Conservation (phyloP, 495 filamentous ascomycete genomes). For the Apodospora peruviana region DNA sequence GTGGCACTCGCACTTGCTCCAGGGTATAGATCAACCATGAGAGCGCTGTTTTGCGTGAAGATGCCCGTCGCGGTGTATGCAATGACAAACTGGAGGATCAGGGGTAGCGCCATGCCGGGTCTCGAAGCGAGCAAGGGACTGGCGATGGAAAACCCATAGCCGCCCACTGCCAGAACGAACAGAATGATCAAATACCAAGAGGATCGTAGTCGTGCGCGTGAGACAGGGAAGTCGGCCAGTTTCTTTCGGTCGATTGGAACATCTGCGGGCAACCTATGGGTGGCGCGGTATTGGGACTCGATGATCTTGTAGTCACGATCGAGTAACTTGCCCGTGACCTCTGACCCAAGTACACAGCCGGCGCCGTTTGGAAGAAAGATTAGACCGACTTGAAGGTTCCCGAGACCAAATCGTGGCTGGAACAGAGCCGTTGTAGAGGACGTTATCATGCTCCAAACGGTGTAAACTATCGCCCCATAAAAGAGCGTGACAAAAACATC, state of each 20-base stretch:
- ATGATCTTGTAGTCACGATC: conserved; percentile 21
- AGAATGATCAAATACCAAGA: conserved; percentile 24
- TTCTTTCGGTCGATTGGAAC: conserved; percentile 45
- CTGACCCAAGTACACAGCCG: conserved; percentile 19
- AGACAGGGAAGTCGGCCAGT: conserved; percentile 56
- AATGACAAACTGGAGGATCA: conserved; percentile 46
- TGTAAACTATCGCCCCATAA: conserved; percentile 36
- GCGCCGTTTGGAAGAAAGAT: conserved; percentile 25
- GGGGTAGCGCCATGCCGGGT: conserved; percentile 29
- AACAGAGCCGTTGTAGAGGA: conserved; percentile 33
- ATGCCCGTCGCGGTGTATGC: conserved; percentile 38
- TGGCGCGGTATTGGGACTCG: conserved; percentile 23
- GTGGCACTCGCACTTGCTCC: conserved; percentile 52
- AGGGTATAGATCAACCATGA: conserved; percentile 60
- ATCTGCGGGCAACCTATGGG: conserved; percentile 34
- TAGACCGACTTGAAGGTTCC: conserved; percentile 47
- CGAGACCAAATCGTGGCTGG: conserved; percentile 37
- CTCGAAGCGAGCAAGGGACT: conserved; percentile 33
- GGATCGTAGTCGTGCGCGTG: conserved; percentile 48
- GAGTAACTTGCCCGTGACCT: conserved; percentile 18
- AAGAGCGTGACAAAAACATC: conserved; percentile 53
- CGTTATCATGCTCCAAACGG: conserved; percentile 26
- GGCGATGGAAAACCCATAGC: conserved; percentile 49
- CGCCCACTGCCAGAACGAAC: conserved; percentile 30
- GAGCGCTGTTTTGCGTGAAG: conserved; percentile 38